Evolutionary conservation across 2,329 filamentous ascomycete species (phyloP).

Genomic region (Westerdykella sp.): DNA sequence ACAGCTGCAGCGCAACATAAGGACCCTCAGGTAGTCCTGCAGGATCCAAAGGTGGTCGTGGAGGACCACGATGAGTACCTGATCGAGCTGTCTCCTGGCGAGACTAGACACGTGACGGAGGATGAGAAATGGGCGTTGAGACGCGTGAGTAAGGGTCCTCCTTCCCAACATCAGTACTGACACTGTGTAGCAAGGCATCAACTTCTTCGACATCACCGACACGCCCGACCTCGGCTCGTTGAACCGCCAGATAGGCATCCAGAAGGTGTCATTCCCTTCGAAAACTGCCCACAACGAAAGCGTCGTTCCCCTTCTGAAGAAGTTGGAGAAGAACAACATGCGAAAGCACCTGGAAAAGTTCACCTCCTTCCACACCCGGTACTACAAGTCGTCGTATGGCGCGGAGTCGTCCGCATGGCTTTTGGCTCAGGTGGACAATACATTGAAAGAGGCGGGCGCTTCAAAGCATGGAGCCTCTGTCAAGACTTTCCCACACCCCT

Average conservation of each 20-base stretch:
- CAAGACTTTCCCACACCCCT: conserved; percentile 67
- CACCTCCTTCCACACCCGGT: conserved; percentile 73
- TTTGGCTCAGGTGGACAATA: conserved; percentile 61
- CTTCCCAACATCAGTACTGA: conserved; percentile 12
- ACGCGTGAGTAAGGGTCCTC: conserved; percentile 49
- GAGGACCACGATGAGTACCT: conserved; percentile 43
- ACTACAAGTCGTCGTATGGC: conserved; percentile 74
- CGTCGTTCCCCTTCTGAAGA: conserved; percentile 59
- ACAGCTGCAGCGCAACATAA: conserved; percentile 23
- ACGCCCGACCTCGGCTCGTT: conserved; percentile 56
- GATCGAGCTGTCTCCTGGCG: conserved; percentile 77
- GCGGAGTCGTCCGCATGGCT: conserved; percentile 83
- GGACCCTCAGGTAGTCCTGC: conserved; percentile 23
- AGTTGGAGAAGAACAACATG: conserved; percentile 72
- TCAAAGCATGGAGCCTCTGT: conserved; percentile 56
- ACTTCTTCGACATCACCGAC: conserved; percentile 93
- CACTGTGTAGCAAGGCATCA: conserved; percentile 62
- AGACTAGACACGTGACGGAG: conserved; percentile 83
- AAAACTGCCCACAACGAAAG: conserved; percentile 60
- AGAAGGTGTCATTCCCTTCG: conserved; percentile 58
- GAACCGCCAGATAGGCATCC: conserved; percentile 16
- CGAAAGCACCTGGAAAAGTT: conserved; percentile 69
- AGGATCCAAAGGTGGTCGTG: conserved; percentile 22
- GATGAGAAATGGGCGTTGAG: conserved; percentile 91
- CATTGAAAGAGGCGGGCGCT: conserved; percentile 64